Percentiles rank a stretch among this genome's conserved stretches.
phyloP scores from a whole-genome alignment of 257 asterid genomes.

The Solanum ossicruentum region DNA sequence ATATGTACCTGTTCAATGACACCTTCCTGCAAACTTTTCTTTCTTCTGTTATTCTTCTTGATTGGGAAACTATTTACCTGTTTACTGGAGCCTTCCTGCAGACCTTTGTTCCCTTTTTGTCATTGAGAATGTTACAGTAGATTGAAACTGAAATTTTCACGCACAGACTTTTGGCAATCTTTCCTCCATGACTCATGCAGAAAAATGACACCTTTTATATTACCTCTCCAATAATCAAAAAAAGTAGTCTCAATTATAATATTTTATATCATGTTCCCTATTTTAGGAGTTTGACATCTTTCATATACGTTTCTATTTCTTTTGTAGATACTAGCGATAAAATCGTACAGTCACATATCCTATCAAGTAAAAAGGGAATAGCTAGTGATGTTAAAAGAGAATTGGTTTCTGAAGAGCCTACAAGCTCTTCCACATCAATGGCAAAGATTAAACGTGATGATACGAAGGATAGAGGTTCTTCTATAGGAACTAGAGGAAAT shows the following conservation, averaged over 20 bases:
- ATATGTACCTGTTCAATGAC: neutral
- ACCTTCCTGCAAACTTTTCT: neutral
- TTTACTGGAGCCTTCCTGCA: neutral
- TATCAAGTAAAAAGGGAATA: conserved; percentile 15
- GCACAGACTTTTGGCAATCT: neutral
- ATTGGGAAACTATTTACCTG: neutral
- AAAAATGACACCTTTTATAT: conserved; percentile 24
- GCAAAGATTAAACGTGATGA: conserved; percentile 22
- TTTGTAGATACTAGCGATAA: conserved; percentile 6
- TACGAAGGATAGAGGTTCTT: conserved; percentile 16
- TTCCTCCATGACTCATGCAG: conserved; percentile 16
- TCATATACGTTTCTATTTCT: neutral
- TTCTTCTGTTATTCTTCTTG: neutral
- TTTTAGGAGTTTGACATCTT: conserved; percentile 5
- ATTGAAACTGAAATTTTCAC: neutral
- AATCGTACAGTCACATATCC: conserved; percentile 13
- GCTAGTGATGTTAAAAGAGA: conserved; percentile 19
- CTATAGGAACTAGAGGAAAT: conserved; percentile 19
- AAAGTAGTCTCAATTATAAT: neutral
- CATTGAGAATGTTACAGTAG: neutral
- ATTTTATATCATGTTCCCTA: neutral
- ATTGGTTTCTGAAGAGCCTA: conserved; percentile 14
- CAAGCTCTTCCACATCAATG: conserved; percentile 25
- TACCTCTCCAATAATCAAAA: conserved; percentile 31
- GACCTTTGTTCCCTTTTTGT: neutral